Conservation (phyloP, 176 grass and related monocot species). For the Musa itinerans region DNA sequence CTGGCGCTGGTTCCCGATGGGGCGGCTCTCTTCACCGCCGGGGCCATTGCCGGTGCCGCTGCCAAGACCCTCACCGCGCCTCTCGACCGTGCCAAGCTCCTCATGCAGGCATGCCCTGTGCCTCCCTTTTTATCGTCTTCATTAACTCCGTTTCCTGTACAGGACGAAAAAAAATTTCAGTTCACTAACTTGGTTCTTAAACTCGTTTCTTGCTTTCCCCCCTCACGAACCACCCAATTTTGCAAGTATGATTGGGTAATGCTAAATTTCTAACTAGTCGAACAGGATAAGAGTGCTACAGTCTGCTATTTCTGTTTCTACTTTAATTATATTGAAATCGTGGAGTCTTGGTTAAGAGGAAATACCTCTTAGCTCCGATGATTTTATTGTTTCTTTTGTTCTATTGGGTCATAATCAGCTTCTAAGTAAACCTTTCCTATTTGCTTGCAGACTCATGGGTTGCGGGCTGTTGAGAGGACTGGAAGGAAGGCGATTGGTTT, state of each 20-base stretch:
- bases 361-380: neutral
- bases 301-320: too few relatives aligned
- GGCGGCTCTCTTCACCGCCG: constrained; percentile 69
- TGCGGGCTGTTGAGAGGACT: constrained; percentile 40
- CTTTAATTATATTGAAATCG: neutral
- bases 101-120: constrained; percentile 55
- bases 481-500: constrained; percentile 58
- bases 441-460: constrained; percentile 55
- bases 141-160: neutral
- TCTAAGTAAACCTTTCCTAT: neutral
- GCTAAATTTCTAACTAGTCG: too few relatives aligned
- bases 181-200: too few relatives aligned
- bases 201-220: neutral
- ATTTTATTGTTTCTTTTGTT: neutral
- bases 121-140: neutral
- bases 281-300: too few relatives aligned
- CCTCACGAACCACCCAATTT: neutral
- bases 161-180: neutral
- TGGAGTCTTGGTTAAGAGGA: neutral
- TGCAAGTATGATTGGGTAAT: too few relatives aligned
- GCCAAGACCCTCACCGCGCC: constrained; percentile 90
- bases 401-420: neutral
- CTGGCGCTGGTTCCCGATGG: constrained; percentile 71
- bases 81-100: constrained; percentile 88
- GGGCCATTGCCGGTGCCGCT: constrained; percentile 55